Base-by-base conservation (phyloP, 2,329 filamentous ascomycete species). In the Lithohypha guttulata region DNA sequence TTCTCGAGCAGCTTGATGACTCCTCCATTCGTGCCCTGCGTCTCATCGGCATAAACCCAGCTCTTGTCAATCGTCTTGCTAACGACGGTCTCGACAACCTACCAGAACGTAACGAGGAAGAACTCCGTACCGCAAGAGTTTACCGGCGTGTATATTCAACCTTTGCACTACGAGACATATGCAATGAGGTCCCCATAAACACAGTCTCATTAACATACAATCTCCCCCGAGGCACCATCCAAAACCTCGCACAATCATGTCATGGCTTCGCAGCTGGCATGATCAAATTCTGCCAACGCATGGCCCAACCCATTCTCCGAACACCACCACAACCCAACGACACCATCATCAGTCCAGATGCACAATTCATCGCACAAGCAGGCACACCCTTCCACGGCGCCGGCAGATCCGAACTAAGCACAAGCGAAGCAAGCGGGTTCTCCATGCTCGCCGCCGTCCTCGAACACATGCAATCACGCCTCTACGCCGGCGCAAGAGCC, bases 221-320 rank as follows among this genome's bases (percentile, higher is more conserved):
- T 44, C 74, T 76, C 43, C 75, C 80, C 6, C 71, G 82, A 14
- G 82, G 81, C 2, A 69, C 72, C 4, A 74, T 86, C 8, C 82
- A 87, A 57, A 81, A 69, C 14, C 65, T 86, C 2, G 74, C 80
- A 2, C 80, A 84, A 51, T 81, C 77, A 1, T 85, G 81, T 48
- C 77, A 84, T 47, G 82, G 82, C 0, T 87, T 86, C 52, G 82
- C 81, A 3, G 79, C 79, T 2, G 81, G 81, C 3, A 84, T 85
- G 67, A 75, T 86, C 43, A 84, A 82, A 48, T 86, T 86, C 53
- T 86, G 81, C 53, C 70, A 84, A 48, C 70, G 75, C 13, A 84
- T 87, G 81, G 43, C 39, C 4, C 26, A 20, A n/a, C 27, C 37
- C 3, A 17, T 33, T 10, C 14, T 23, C 13, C 22, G n/a, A 25